Percentiles rank a stretch among this genome's conserved stretches.
Conservation (phyloP, 345 rosid genomes). For the Populus euphratica region DNA sequence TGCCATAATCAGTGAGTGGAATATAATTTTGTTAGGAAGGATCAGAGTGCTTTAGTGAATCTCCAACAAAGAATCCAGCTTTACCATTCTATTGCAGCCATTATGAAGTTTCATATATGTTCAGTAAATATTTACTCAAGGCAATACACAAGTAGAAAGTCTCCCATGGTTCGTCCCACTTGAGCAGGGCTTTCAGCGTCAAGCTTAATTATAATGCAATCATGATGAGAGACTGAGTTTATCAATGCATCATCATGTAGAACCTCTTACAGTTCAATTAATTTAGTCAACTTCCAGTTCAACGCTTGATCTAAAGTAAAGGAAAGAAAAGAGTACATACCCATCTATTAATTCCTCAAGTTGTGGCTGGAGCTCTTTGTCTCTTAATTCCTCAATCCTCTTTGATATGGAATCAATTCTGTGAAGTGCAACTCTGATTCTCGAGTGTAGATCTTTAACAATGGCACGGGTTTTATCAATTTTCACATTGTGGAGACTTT, state of each 20-base stretch:
- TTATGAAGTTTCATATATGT: not conserved
- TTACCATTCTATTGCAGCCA: not conserved
- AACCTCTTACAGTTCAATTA: not conserved
- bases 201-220: not conserved
- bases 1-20: not conserved
- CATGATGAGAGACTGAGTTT: not conserved
- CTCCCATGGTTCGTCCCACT: not conserved
- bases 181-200: not conserved
- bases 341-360: slow-evolving; percentile 93
- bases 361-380: slow-evolving; percentile 94
- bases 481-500: slow-evolving; percentile 28
- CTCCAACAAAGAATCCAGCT: not conserved
- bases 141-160: not conserved
- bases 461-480: slow-evolving; percentile 82
- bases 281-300: not conserved
- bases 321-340: slow-evolving; percentile 32
- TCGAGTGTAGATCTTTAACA: slow-evolving; percentile 88
- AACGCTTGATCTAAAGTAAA: not conserved
- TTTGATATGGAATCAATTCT: slow-evolving; percentile 84
- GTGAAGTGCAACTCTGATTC: slow-evolving; percentile 90
- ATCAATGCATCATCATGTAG: not conserved
- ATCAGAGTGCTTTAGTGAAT: not conserved
- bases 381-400: slow-evolving; percentile 85
- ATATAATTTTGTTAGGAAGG: not conserved
- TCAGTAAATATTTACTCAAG: not conserved